These are phyloP conservation scores for Lachnellula subtilissima DNA, from an alignment of 2,329 filamentous ascomycete genomes.

Conservation along the genomic window DNA sequence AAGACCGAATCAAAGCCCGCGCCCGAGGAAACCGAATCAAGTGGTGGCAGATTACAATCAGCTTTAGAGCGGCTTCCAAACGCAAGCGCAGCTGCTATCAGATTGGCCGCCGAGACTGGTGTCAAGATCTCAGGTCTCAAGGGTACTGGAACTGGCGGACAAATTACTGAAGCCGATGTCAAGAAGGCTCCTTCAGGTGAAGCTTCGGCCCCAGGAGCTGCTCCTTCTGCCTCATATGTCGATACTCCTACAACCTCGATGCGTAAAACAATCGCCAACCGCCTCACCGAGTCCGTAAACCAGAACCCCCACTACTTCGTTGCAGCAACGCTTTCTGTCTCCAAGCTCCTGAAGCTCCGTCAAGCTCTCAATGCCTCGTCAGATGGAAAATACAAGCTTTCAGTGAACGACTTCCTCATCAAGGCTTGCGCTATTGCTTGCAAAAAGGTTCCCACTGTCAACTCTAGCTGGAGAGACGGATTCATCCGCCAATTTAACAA, in stretches of 20 bases:
- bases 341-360: constrained; percentile 94
- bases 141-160: constrained; percentile 79
- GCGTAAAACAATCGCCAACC: constrained; percentile 95
- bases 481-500: constrained; percentile 89
- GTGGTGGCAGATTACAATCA: constrained; percentile 73
- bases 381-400: constrained; percentile 96
- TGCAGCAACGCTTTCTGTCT: constrained; percentile 82
- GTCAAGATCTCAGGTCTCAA: constrained; percentile 74
- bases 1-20: constrained; percentile 61
- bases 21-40: constrained; percentile 66
- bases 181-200: constrained; percentile 69
- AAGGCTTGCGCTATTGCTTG: constrained; percentile 88
- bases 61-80: constrained; percentile 77
- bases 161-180: constrained; percentile 87
- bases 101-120: constrained; percentile 79
- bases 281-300: constrained; percentile 81
- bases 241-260: constrained; percentile 84
- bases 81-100: constrained; percentile 68
- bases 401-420: constrained; percentile 99
- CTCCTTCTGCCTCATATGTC: constrained; percentile 66
- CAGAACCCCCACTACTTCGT: constrained; percentile 99
- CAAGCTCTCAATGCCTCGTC: constrained; percentile 83
- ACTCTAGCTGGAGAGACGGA: constrained; percentile 90
- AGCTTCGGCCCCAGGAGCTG: constrained; percentile 40
- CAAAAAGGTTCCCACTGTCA: constrained; percentile 90